Evolutionary conservation across 2,329 filamentous ascomycete species (phyloP).

Genomic region (Claviceps arundinis): DNA sequence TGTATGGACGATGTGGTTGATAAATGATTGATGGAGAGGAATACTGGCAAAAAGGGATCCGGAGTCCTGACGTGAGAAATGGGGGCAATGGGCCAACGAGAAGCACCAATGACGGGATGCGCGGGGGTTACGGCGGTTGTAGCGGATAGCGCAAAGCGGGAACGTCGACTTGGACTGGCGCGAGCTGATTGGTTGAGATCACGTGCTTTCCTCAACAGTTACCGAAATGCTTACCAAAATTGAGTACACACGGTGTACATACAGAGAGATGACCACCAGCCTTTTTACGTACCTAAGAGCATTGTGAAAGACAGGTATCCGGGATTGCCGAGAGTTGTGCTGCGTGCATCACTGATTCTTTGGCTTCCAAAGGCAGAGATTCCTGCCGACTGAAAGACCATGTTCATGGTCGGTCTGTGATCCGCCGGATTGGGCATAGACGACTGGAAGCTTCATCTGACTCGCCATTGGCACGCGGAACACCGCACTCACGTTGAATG

Average conservation of each 20-base stretch:
- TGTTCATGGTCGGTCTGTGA: too few species aligned
- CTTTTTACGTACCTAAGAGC: too few species aligned
- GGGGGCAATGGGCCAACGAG: background rate
- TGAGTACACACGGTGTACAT: background rate
- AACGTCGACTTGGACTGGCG: background rate
- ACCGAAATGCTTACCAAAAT: background rate
- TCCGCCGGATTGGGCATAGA: too few species aligned
- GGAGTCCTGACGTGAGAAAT: background rate
- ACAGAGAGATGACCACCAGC: too few species aligned
- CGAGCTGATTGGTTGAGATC: background rate
- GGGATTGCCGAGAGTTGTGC: too few species aligned
- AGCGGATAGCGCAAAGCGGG: background rate
- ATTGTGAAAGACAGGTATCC: too few species aligned
- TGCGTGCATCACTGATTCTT: too few species aligned
- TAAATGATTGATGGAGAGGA: background rate
- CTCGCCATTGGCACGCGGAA: too few species aligned
- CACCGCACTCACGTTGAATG: too few species aligned
- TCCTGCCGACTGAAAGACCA: too few species aligned
- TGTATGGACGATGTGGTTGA: background rate
- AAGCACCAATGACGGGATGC: constrained; percentile 4
- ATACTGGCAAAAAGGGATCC: constrained; percentile 1
- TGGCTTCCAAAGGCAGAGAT: too few species aligned
- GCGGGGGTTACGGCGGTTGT: background rate
- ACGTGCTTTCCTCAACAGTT: background rate
- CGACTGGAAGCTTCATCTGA: too few species aligned